These are phyloP conservation scores for Taphrina deformans DNA, from an alignment of 1,139 yeast genomes.

Conservation along the genomic window DNA sequence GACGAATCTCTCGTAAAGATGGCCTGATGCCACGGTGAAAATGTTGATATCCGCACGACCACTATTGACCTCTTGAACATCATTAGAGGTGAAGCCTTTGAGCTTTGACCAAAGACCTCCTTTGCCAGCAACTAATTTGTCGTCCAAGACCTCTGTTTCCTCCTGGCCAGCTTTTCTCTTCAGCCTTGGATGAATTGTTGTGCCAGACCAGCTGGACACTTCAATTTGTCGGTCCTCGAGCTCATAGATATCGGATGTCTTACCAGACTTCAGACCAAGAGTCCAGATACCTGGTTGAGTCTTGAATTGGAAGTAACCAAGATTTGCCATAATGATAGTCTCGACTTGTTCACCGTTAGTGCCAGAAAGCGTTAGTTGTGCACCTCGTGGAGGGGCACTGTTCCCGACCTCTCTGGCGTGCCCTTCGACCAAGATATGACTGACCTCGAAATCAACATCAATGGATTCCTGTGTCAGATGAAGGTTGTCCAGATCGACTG, in stretches of 20 bases:
- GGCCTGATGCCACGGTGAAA: slow-evolving; percentile 81
- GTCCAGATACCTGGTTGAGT: slow-evolving; percentile 69
- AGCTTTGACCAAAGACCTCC: slow-evolving; percentile 20
- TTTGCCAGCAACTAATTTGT: slow-evolving; percentile 18
- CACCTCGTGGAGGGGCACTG: slow-evolving; percentile 53
- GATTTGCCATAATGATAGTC: slow-evolving; percentile 67
- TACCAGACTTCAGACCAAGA: slow-evolving; percentile 51
- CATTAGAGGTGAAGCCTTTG: slow-evolving; percentile 2
- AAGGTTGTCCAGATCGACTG: slow-evolving; percentile 64
- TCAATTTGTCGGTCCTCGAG: slow-evolving; percentile 44
- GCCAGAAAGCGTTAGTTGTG: slow-evolving; percentile 52
- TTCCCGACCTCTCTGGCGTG: slow-evolving; percentile 54
- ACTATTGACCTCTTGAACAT: slow-evolving; percentile 32
- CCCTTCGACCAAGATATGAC: slow-evolving; percentile 66
- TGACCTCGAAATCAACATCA: slow-evolving; percentile 54
- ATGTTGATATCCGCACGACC: slow-evolving; percentile 68
- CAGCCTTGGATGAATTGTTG: slow-evolving; percentile 52
- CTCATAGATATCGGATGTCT: slow-evolving; percentile 50
- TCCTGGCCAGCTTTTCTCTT: slow-evolving; percentile 51
- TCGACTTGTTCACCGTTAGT: slow-evolving; percentile 47
- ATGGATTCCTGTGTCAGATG: slow-evolving; percentile 47
- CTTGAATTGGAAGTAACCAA: slow-evolving; percentile 74
- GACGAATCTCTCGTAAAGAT: slow-evolving; percentile 67
- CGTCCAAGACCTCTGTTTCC: slow-evolving; percentile 45
- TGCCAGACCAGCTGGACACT: slow-evolving; percentile 50